Percentiles rank a stretch among this genome's conserved stretches.
Evolutionary conservation across 2,329 filamentous ascomycete genomes (phyloP).

Genomic region (Plectosphaerella cucumerina): DNA sequence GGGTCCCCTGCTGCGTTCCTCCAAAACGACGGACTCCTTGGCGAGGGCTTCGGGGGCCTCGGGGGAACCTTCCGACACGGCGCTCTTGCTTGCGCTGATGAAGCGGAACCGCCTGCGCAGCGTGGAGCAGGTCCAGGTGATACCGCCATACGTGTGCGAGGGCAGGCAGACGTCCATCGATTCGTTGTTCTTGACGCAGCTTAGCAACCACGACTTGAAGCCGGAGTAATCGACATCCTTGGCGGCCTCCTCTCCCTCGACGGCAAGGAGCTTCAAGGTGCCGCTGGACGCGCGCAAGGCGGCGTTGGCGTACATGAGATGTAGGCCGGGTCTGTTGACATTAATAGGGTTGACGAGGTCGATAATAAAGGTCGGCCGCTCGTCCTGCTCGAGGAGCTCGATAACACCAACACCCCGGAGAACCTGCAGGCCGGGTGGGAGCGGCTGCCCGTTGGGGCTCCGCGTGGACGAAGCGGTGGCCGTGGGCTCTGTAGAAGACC

Average conservation of each 20-base stretch:
- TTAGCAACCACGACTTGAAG: constrained; percentile 69
- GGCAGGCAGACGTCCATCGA: constrained; percentile 46
- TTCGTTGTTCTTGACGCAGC: constrained; percentile 47
- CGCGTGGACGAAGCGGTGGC: constrained; percentile 29
- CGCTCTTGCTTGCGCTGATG: constrained; percentile 51
- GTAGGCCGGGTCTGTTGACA: constrained; percentile 47
- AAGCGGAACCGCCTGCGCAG: constrained; percentile 65
- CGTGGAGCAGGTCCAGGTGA: constrained; percentile 68
- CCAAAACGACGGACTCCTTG: constrained; percentile 27
- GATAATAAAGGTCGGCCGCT: constrained; percentile 71
- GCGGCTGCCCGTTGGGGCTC: constrained; percentile 47
- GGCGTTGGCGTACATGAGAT: constrained; percentile 65
- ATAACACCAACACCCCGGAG: constrained; percentile 63
- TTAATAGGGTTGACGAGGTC: constrained; percentile 60
- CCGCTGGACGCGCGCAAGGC: constrained; percentile 56
- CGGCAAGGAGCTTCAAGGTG: constrained; percentile 52
- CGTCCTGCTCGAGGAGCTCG: constrained; percentile 73
- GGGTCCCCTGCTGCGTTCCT: constrained; percentile 27
- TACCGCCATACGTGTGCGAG: constrained; percentile 57
- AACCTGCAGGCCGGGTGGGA: constrained; percentile 46
- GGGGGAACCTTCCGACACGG: constrained; percentile 26
- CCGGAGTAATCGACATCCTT: constrained; percentile 47
- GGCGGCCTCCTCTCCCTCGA: constrained; percentile 38
- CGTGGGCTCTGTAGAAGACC: constrained; percentile 49
- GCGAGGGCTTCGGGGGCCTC: constrained; percentile 33